A percentile compares a stretch with the other conserved stretches of the same genome.
phyloP scores from a whole-genome alignment of 1,139 yeast genomes.

The Blastobotrys serpentis region DNA sequence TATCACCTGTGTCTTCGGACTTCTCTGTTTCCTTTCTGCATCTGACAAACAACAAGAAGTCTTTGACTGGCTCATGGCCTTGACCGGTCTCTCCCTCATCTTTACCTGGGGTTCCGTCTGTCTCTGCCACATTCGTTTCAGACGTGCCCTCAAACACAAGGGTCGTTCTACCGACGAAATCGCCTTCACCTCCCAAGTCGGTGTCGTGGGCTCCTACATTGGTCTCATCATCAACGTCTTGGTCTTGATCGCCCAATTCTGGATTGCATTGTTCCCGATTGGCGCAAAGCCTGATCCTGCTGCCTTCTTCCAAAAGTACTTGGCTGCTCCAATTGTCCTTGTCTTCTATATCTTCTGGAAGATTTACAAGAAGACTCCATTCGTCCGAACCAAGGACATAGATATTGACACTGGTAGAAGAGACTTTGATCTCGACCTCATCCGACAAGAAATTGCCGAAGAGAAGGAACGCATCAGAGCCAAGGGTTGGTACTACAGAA shows the following conservation, averaged over 20 bases:
- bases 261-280: conserved; percentile 74
- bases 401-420: conserved; percentile 58
- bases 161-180: conserved; percentile 66
- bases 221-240: conserved; percentile 61
- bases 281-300: conserved; percentile 47
- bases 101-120: conserved; percentile 85
- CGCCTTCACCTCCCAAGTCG: conserved; percentile 67
- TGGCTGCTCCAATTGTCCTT: conserved; percentile 54
- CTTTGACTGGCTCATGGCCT: conserved; percentile 77
- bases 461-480: conserved; percentile 43
- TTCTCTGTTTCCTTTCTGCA: conserved; percentile 65
- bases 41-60: conserved; percentile 66
- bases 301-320: conserved; percentile 52
- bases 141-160: conserved; percentile 66
- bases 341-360: conserved; percentile 53
- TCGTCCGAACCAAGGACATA: conserved; percentile 46
- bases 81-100: conserved; percentile 79
- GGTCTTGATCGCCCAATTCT: conserved; percentile 75
- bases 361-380: conserved; percentile 47
- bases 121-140: conserved; percentile 73
- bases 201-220: conserved; percentile 65
- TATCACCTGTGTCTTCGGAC: conserved; percentile 58
- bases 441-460: conserved; percentile 52
- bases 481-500: conserved; percentile 41
- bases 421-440: conserved; percentile 52